Conservation (phyloP, 495 filamentous ascomycete species). For the Xylaria longipes region DNA sequence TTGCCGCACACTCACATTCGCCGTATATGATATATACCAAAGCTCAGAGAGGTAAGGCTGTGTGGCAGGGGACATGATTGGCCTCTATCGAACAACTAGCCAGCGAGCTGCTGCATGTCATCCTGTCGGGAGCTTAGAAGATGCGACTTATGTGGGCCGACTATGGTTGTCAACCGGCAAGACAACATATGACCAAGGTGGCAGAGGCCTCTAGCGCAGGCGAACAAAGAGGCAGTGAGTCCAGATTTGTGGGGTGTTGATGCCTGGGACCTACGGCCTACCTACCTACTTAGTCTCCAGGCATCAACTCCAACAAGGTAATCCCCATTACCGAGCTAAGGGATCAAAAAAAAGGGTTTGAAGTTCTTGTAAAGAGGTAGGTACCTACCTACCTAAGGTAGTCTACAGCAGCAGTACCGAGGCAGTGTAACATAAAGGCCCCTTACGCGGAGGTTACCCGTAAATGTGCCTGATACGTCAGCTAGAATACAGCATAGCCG, state of each 20-base stretch:
- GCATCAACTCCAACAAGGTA: not conserved
- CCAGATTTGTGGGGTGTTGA: constrained; percentile 1
- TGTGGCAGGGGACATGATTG: constrained; percentile 1
- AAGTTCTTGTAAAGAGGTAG: not conserved
- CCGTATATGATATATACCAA: not conserved
- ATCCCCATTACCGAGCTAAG: not conserved
- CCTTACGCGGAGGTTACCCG: not conserved
- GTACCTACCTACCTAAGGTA: not conserved
- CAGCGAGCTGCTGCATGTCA: constrained; percentile 10
- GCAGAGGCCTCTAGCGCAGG: not conserved
- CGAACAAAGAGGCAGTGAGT: not conserved
- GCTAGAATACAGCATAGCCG: not conserved
- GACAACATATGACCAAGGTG: constrained; percentile 5
- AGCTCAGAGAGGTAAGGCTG: not conserved
- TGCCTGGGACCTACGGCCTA: not conserved
- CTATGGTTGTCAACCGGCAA: not conserved
- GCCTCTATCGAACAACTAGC: not conserved
- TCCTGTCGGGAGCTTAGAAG: not conserved
- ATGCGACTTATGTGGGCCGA: constrained; percentile 3
- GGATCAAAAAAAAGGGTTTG: not conserved
- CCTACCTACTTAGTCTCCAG: not conserved
- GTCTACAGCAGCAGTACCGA: not conserved
- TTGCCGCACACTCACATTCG: not conserved
- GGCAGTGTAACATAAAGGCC: not conserved
- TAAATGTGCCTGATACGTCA: not conserved